Conservation (phyloP, 2,329 filamentous ascomycete genomes). For the Aspergillus sp. region DNA sequence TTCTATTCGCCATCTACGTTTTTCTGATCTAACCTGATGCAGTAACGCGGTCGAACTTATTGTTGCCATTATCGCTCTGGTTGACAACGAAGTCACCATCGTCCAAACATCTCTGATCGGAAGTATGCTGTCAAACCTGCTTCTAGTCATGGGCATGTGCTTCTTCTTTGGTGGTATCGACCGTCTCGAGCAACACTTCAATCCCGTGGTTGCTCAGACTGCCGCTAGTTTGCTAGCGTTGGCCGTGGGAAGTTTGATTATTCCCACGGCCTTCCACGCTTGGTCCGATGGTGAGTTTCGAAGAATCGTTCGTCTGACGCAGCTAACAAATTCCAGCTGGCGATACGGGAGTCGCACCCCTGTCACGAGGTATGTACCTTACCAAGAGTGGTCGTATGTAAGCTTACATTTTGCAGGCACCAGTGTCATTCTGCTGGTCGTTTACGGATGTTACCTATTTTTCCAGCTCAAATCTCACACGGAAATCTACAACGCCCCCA, state of each 20-base stretch:
- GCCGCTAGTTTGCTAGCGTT: slow-evolving; percentile 78
- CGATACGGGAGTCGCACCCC: slow-evolving; percentile 27
- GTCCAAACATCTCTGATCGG: slow-evolving; percentile 92
- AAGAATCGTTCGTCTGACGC: not conserved
- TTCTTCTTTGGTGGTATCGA: slow-evolving; percentile 86
- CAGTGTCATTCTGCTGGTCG: slow-evolving; percentile 77
- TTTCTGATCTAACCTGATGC: slow-evolving; percentile 11
- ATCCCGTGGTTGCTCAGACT: slow-evolving; percentile 87
- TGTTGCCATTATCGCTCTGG: slow-evolving; percentile 80
- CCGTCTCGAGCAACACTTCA: slow-evolving; percentile 82
- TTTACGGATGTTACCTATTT: slow-evolving; percentile 80
- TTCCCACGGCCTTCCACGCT: slow-evolving; percentile 81
- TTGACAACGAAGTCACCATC: slow-evolving; percentile 73
- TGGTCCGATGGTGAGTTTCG: slow-evolving; percentile 46
- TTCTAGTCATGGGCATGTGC: slow-evolving; percentile 87
- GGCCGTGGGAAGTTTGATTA: slow-evolving; percentile 78
- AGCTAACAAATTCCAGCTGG: slow-evolving; percentile 25
- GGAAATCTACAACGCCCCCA: slow-evolving; percentile 75
- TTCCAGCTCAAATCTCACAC: slow-evolving; percentile 90
- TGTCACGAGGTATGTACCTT: slow-evolving; percentile 35
- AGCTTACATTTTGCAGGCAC: slow-evolving; percentile 38
- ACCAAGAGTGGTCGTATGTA: not conserved
- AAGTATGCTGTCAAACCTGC: slow-evolving; percentile 85
- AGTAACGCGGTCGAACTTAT: slow-evolving; percentile 87
- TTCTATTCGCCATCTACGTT: not conserved